Evolutionary conservation across 1,284 basidiomycete genomes (phyloP).

Genomic region (Malassezia caprae): DNA sequence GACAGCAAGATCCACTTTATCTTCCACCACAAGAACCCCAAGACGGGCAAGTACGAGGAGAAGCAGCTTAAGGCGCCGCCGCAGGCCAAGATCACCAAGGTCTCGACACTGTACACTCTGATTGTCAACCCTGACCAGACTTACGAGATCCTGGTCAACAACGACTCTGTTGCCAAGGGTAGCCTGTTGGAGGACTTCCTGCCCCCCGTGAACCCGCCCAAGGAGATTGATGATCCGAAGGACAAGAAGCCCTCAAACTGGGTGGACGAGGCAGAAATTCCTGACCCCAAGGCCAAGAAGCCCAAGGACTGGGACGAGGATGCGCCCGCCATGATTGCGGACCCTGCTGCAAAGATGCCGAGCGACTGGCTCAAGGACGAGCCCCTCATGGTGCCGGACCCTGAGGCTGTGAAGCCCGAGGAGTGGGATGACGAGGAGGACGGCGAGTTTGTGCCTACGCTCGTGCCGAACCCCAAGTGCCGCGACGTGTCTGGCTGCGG

Average conservation of each 20-base stretch:
- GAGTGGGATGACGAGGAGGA: constrained; percentile 99
- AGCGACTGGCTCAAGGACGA: constrained; percentile 93
- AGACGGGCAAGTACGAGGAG: constrained; percentile 65
- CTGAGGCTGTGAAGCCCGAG: constrained; percentile 89
- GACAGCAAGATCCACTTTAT: constrained; percentile 49
- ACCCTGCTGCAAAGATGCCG: constrained; percentile 77
- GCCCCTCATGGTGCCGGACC: constrained; percentile 70
- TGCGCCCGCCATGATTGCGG: constrained; percentile 55
- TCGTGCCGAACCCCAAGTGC: constrained; percentile 66
- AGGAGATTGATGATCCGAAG: constrained; percentile 84
- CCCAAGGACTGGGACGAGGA: constrained; percentile 47
- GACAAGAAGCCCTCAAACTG: constrained; percentile 85
- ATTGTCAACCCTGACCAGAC: constrained; percentile 87
- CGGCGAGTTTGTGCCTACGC: constrained; percentile 91
- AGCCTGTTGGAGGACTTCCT: constrained; percentile 85
- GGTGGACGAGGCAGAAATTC: constrained; percentile 79
- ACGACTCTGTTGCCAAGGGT: constrained; percentile 59
- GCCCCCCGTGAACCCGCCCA: constrained; percentile 83
- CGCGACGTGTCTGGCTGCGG: constrained; percentile 84
- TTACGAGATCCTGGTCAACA: constrained; percentile 84
- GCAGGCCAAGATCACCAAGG: constrained; percentile 55
- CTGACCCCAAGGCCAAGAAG: constrained; percentile 70
- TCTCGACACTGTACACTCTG: constrained; percentile 45
- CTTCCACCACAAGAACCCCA: constrained; percentile 47
- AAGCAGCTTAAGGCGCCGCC: constrained; percentile 82